A percentile compares a stretch with the other conserved stretches of the same genome.
Evolutionary conservation across 108 stramenopile species (phyloP).

Genomic region (Conticribra guillardii): DNA sequence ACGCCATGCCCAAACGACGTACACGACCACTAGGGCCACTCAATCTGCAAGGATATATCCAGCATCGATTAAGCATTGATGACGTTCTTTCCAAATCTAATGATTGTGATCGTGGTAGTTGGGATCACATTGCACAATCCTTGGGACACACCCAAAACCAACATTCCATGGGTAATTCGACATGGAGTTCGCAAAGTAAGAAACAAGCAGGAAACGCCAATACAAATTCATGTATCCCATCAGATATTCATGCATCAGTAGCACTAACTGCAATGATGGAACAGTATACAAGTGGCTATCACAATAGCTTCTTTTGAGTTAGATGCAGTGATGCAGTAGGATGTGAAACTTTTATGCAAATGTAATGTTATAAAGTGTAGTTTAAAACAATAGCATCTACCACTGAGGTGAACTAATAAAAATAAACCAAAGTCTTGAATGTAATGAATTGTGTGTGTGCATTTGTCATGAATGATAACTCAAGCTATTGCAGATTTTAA

Average conservation of each 20-base stretch:
- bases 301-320: slow-evolving; percentile 31
- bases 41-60: slow-evolving; percentile 17
- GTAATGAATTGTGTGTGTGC: too few species aligned
- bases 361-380: too few species aligned
- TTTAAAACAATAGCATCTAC: too few species aligned
- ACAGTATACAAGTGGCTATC: slow-evolving; percentile 11
- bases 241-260: slow-evolving; percentile 34
- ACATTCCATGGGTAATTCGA: neutral
- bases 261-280: slow-evolving; percentile 38
- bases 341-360: too few species aligned
- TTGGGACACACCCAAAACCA: slow-evolving; percentile 6
- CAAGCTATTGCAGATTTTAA: too few species aligned
- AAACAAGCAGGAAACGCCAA: neutral
- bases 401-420: too few species aligned
- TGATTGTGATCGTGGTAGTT: slow-evolving; percentile 16
- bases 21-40: slow-evolving; percentile 8
- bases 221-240: slow-evolving; percentile 8
- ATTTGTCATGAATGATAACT: too few species aligned
- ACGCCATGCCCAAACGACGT: neutral
- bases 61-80: slow-evolving; percentile 16
- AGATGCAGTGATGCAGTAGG: neutral
- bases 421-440: too few species aligned
- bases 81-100: slow-evolving; percentile 23
- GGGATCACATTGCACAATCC: slow-evolving; percentile 19
- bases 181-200: slow-evolving; percentile 8